Evolutionary conservation across 129 eudicot genomes (phyloP), one percentile per base, ranked within the genome.

Genomic region (Calendula officinalis): DNA sequence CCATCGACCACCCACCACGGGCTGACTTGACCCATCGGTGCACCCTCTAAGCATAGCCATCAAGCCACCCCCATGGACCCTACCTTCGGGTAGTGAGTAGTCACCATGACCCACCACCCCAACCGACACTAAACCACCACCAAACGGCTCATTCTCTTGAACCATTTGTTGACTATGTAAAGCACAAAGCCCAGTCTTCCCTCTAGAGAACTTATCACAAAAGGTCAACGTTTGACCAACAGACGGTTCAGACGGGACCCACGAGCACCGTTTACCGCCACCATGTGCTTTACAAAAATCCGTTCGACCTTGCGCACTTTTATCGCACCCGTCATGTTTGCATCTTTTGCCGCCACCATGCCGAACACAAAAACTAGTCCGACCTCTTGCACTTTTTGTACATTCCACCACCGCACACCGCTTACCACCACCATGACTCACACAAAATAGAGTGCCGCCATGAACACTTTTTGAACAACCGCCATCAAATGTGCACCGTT

Each of bases 291-390:
- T 92, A 78, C 98, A 92, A 22, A 88, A 85, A 40, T 92, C 91
- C 0, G 98, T 88, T 57, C 91, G 82, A 4, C 98, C 98, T 74
- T 92, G 98, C 0, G 98, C 98, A 41, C 98, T 92, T 75, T 92
- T 92, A 15, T 64, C 63, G 33, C 98, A 92, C 13, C 89, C 95
- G 37, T 81, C 95, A 15, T 48, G 66, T 47, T 72, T 75, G 55
- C 98, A 92, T 56, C 98, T 81, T 66, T 88, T 92, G 0, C 98
- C 98, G 2, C 98, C 98, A 17, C 98, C 98, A 40, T 92, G 98
- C 35, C 96, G 82, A 4, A 92, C 98, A 69, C 98, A 92, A 16
- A 74, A 84, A 33, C 58, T 68, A 3, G 98, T 92, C 4, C 82
- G 76, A 3, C 98, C 98, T 63, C 98, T 75, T 0, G 98, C 98